Base-by-base conservation (phyloP, 768 basidiomycete genomes). In the Amanita subjunquillea region DNA sequence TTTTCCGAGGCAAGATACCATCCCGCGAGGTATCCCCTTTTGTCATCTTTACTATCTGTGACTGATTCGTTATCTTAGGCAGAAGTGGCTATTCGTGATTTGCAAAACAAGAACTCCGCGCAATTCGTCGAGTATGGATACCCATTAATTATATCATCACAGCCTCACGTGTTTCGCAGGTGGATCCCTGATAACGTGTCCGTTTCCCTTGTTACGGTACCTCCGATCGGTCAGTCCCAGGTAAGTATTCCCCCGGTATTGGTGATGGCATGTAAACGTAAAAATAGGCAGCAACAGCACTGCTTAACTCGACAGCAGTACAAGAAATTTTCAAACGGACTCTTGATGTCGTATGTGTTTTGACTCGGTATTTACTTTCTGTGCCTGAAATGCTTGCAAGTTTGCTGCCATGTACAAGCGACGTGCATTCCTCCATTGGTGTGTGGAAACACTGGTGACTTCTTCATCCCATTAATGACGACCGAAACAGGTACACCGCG, bases 161-260 rank as follows among this genome's bases (percentile, higher is more conserved):
- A 42, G 41, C 41, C 50, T 40, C 3, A 48, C 51, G 49, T 23
- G 7, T n/a, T 5, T 50, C 9, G 6, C 37, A 88, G 85, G 59
- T 91, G 90, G 91, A 91, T 92, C 58, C 90, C 90, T 6, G 91
- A 91, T 66, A 91, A 92, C 56, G 84, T 92, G 7, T 91, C 89
- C 0, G 82, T 90, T 15, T 86, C 88, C 0, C 67, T 91, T 46
- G 88, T 89, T 55, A 83, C 84, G 2, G 85, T 91, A 1, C 88
- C 90, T 4, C 90, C 90, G 25, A 83, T 89, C 9, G 90, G 88
- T 27, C 82, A 89, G 59, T 74, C 75, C 52, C 78, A 82, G 69
- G 84, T 82, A 59, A 50, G 74, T 67, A 29, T 29, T 27, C 51
- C 2, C 55, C 3, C 13, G 5, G 34, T 38, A 50, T 27, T 55